Evolutionary conservation across 352 stramenopile species (phyloP).

Genomic region (Phytopythium vexans): DNA sequence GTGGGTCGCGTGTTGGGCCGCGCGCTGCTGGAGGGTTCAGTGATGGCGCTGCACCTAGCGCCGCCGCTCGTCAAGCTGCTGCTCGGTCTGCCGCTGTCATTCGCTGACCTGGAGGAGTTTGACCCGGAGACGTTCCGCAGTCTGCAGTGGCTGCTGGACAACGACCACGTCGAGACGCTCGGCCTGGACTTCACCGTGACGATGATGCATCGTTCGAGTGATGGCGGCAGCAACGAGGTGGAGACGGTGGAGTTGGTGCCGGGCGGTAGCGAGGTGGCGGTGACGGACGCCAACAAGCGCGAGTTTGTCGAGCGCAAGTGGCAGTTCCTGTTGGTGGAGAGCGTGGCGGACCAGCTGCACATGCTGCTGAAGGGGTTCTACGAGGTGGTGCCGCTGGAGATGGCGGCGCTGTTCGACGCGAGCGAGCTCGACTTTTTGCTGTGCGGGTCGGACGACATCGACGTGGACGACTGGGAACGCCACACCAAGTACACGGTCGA

Average conservation of each 20-base stretch:
- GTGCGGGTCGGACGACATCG: slow-evolving; percentile 88
- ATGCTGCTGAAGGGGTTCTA: slow-evolving; percentile 92
- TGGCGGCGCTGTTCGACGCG: slow-evolving; percentile 93
- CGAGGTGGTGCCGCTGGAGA: slow-evolving; percentile 87
- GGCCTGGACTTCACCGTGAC: slow-evolving; percentile 40
- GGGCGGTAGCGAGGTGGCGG: slow-evolving; percentile 40
- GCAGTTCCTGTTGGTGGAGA: slow-evolving; percentile 91
- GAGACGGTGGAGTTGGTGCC: slow-evolving; percentile 23
- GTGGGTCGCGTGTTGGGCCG: slow-evolving; percentile 33
- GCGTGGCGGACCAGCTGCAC: slow-evolving; percentile 74
- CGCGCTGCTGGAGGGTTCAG: slow-evolving; percentile 72
- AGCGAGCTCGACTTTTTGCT: slow-evolving; percentile 93
- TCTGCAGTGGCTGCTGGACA: slow-evolving; percentile 41
- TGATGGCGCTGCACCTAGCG: slow-evolving; percentile 89
- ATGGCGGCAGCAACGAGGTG: too few relatives aligned
- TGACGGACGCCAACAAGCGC: slow-evolving; percentile 92
- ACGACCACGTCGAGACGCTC: slow-evolving; percentile 31
- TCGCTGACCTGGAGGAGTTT: slow-evolving; percentile 82
- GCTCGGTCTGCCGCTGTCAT: slow-evolving; percentile 88
- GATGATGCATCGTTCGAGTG: slow-evolving; percentile 4
- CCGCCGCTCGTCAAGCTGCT: slow-evolving; percentile 94
- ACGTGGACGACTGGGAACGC: slow-evolving; percentile 91
- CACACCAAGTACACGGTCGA: slow-evolving; percentile 47
- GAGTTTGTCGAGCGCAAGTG: slow-evolving; percentile 89
- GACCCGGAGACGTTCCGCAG: slow-evolving; percentile 29